Percentiles rank a stretch among this genome's conserved stretches.
Conservation (phyloP, 1,284 basidiomycete genomes). For the Jaminaea rosea region DNA sequence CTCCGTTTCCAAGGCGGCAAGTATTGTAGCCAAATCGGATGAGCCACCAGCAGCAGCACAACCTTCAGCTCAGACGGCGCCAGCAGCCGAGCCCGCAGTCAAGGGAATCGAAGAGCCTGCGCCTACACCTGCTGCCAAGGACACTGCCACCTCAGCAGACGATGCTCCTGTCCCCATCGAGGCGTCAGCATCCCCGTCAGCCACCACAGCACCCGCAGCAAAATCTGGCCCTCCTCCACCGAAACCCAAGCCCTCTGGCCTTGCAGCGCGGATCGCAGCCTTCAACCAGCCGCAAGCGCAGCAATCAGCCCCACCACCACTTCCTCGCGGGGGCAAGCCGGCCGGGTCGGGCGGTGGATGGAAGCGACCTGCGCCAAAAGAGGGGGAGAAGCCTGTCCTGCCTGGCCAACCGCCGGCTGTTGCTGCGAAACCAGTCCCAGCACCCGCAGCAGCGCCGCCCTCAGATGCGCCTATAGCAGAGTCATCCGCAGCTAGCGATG, state of each 20-base stretch:
- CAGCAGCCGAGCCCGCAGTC: neutral
- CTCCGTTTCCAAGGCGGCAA: conserved; percentile 3
- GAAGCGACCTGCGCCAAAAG: conserved; percentile 31
- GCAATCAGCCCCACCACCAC: conserved; percentile 24
- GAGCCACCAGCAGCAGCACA: neutral
- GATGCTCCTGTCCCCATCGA: neutral
- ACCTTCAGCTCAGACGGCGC: neutral
- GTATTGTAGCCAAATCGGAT: neutral
- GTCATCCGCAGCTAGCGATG: too few species aligned
- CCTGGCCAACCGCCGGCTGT: conserved; percentile 14
- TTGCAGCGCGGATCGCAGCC: conserved; percentile 43
- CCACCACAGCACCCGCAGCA: conserved; percentile 6
- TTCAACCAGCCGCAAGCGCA: conserved; percentile 40
- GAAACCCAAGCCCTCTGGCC: conserved; percentile 18
- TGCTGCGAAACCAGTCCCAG: conserved; percentile 4
- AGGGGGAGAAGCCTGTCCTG: conserved; percentile 28
- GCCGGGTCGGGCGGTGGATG: conserved; percentile 19
- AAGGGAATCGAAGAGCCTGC: neutral
- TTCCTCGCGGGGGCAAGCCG: conserved; percentile 30
- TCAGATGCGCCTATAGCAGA: neutral
- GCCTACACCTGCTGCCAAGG: neutral
- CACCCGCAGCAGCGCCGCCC: neutral
- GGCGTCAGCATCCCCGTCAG: neutral
- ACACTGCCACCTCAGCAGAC: neutral
- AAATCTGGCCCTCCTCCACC: conserved; percentile 24